Conservation (phyloP, 768 basidiomycete species). For the Boletus pseudopeckii region DNA sequence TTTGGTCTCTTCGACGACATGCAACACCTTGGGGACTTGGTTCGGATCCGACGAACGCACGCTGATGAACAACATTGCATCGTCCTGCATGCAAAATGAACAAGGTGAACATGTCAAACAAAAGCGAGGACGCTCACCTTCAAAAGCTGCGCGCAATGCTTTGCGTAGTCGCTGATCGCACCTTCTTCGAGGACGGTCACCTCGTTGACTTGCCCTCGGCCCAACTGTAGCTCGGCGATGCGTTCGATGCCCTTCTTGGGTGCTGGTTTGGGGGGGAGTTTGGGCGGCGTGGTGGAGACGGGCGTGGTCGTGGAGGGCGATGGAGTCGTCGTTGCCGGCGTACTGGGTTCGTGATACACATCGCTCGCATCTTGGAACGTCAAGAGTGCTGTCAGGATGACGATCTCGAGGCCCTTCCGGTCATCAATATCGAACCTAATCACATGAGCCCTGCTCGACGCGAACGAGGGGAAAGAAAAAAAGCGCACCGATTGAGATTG, state of each 20-base stretch:
- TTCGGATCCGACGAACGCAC: conserved; percentile 59
- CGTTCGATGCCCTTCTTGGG: conserved; percentile 65
- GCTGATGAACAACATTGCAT: conserved; percentile 77
- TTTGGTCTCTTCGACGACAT: conserved; percentile 77
- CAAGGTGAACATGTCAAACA: neutral
- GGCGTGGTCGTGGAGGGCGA: neutral
- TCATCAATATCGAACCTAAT: conserved; percentile 79
- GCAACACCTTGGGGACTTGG: conserved; percentile 74
- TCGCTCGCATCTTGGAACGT: conserved; percentile 76
- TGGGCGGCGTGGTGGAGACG: conserved; percentile 35
- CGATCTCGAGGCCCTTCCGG: conserved; percentile 81
- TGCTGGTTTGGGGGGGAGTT: conserved; percentile 56
- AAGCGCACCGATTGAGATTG: conserved; percentile 65
- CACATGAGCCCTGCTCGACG: neutral
- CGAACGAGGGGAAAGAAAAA: neutral
- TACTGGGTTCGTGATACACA: conserved; percentile 40
- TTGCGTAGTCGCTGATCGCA: conserved; percentile 59
- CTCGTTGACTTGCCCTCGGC: conserved; percentile 71
- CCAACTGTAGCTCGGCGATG: conserved; percentile 67
- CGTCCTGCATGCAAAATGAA: conserved; percentile 46
- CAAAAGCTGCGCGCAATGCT: conserved; percentile 61
- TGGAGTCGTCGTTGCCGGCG: conserved; percentile 6
- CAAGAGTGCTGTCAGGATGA: conserved; percentile 69
- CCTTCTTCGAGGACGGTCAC: conserved; percentile 68
- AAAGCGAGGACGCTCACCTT: conserved; percentile 39